Percentiles rank a stretch among this genome's conserved stretches.
Conservation (phyloP, 2,329 filamentous ascomycete species). For the Cercospora sojina region DNA sequence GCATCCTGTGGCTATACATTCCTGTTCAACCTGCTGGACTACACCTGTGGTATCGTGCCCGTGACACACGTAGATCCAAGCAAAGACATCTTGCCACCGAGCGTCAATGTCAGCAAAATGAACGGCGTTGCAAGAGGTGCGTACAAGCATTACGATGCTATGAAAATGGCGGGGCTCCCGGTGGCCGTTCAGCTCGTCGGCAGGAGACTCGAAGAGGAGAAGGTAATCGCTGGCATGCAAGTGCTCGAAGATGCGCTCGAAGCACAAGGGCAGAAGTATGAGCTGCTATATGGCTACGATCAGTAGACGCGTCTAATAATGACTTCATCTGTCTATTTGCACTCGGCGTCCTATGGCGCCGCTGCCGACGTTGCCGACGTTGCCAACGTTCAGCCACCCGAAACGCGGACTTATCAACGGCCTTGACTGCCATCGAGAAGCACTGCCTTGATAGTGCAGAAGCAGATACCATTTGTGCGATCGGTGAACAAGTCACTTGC, state of each 20-base stretch:
- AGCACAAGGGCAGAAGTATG: conserved; percentile 50
- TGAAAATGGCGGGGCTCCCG: conserved; percentile 81
- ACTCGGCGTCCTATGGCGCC: background rate
- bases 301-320: background rate
- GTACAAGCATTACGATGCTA: conserved; percentile 80
- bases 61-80: conserved; percentile 77
- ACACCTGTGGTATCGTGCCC: conserved; percentile 77
- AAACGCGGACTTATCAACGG: background rate
- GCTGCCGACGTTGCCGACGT: background rate
- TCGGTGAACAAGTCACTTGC: background rate
- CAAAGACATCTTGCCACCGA: conserved; percentile 63
- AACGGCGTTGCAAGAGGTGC: conserved; percentile 80
- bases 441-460: background rate
- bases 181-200: conserved; percentile 85
- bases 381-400: background rate
- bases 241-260: conserved; percentile 72
- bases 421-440: background rate
- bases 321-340: background rate
- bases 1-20: conserved; percentile 92
- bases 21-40: conserved; percentile 88
- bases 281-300: conserved; percentile 44
- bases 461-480: background rate
- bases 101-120: conserved; percentile 62
- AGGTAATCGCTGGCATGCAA: conserved; percentile 78
- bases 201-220: conserved; percentile 78